A percentile compares a stretch with the other conserved stretches of the same genome.
These are phyloP conservation scores for Coelastrella sp. DNA, from an alignment of 139 green algal genomes.

Conservation along the genomic window DNA sequence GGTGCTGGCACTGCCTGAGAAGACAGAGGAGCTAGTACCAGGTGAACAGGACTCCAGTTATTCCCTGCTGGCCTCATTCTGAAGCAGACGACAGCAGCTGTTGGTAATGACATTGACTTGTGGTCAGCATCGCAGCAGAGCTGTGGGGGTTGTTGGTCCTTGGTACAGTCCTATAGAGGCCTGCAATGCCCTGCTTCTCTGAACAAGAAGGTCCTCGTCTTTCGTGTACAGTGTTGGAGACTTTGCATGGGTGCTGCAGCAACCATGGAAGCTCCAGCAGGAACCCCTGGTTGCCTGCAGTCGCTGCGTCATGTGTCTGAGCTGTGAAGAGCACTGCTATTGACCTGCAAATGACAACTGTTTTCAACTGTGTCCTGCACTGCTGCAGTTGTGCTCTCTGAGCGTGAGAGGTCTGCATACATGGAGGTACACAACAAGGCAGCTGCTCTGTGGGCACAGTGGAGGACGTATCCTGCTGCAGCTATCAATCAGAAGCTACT, in stretches of 20 bases:
- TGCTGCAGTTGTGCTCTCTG: constrained; percentile 65
- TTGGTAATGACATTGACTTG: too few species aligned
- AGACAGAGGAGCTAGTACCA: constrained; percentile 70
- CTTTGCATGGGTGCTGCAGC: too few species aligned
- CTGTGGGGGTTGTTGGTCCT: too few species aligned
- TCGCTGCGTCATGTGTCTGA: not conserved
- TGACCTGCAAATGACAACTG: not conserved
- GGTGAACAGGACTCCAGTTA: constrained; percentile 45
- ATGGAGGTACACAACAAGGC: constrained; percentile 57
- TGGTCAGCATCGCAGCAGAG: too few species aligned
- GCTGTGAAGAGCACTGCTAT: not conserved
- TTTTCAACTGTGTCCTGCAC: not conserved
- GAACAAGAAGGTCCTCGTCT: too few species aligned
- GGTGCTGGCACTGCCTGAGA: constrained; percentile 75
- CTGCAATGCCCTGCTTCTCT: too few species aligned
- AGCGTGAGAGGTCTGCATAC: constrained; percentile 68
- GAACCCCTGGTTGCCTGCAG: too few species aligned
- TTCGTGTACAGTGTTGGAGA: too few species aligned
- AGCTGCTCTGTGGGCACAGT: not conserved
- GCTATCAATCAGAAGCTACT: constrained; percentile 70
- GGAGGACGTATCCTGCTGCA: not conserved
- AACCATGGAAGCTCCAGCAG: too few species aligned
- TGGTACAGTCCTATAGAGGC: too few species aligned
- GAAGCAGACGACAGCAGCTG: too few species aligned
- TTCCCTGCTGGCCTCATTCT: too few species aligned